Evolutionary conservation across 2,329 filamentous ascomycete species (phyloP).

Genomic region (Fusarium chaquense): DNA sequence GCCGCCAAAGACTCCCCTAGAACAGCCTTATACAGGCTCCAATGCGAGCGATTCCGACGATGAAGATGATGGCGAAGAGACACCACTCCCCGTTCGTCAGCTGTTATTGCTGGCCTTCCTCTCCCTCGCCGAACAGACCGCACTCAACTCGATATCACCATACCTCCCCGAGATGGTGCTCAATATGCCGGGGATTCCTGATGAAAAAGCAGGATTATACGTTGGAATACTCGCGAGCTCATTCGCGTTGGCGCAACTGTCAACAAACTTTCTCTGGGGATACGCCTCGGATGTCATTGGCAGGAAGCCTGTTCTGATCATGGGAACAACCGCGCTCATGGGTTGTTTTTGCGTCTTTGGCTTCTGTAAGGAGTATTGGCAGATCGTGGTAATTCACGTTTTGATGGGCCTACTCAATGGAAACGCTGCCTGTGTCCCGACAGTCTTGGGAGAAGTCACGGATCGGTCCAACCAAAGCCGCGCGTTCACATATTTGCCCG

Average conservation of each 20-base stretch:
- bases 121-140: constrained; percentile 93
- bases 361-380: constrained; percentile 84
- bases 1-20: constrained; percentile 75
- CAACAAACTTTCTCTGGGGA: constrained; percentile 80
- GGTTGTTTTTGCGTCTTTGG: constrained; percentile 88
- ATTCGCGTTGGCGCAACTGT: constrained; percentile 92
- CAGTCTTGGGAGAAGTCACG: constrained; percentile 93
- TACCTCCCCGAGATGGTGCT: constrained; percentile 95
- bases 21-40: constrained; percentile 53
- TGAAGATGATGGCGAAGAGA: constrained; percentile 63
- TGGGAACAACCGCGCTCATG: constrained; percentile 85
- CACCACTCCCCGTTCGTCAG: constrained; percentile 85
- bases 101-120: constrained; percentile 88
- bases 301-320: constrained; percentile 78
- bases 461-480: constrained; percentile 93
- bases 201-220: constrained; percentile 81
- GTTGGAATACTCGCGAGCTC: constrained; percentile 90
- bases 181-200: constrained; percentile 83
- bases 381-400: constrained; percentile 86
- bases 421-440: constrained; percentile 93
- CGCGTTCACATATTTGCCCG: constrained; percentile 93
- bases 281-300: constrained; percentile 74
- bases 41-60: constrained; percentile 46
- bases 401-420: constrained; percentile 95
- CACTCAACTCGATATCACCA: constrained; percentile 94